Base-by-base conservation (phyloP, 2,329 filamentous ascomycete genomes). In the Botrytis fragariae region DNA sequence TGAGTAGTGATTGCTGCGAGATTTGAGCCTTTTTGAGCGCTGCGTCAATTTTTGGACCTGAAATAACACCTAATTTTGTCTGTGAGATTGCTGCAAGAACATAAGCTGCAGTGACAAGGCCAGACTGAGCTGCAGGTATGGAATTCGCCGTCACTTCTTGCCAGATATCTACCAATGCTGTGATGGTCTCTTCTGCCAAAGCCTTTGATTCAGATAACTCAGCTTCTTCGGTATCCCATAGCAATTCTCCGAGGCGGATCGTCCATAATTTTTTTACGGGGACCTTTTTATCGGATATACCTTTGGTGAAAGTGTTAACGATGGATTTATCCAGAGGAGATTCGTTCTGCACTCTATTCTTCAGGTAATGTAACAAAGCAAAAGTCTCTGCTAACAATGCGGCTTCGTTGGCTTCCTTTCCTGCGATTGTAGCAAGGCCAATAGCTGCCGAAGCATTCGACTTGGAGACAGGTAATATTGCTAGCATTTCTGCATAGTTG, bases 341-440 rank as follows among this genome's bases (percentile, higher is more conserved):
- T 37, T 85, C 87, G 42, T 89, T 85, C n/a, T 86, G 82, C 25
- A 98, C 80, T 54, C 92, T 85, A 79, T 87, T 88, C 18, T 84
- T 83, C 48, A 92, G 83, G 78, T 93, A 92, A 74, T 88, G 87
- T 71, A 89, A 87, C 72, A 98, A 86, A 7, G 93, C 88, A 48
- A 87, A 86, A 10, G 94, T 90, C 81, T 97, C 94, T 16, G 93
- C 90, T 60, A 89, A 87, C 39, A 97, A 85, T 60, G 95, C 95
- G 51, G 87, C 84, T 82, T 99, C 96, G 78, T 97, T 98, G 12
- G 94, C 91, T 83, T 99, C 96, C 80, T 98, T 97, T 10, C 88
- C 84, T 29, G 92, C 90, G 22, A 94, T 85, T 29, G 89, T 83
- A 10, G 91, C 89, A 74, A 98, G 86, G 10, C 88, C 89, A 68